These are phyloP conservation scores for Aspergillus uvarum DNA, from an alignment of 2,329 filamentous ascomycete genomes.

Conservation along the genomic window DNA sequence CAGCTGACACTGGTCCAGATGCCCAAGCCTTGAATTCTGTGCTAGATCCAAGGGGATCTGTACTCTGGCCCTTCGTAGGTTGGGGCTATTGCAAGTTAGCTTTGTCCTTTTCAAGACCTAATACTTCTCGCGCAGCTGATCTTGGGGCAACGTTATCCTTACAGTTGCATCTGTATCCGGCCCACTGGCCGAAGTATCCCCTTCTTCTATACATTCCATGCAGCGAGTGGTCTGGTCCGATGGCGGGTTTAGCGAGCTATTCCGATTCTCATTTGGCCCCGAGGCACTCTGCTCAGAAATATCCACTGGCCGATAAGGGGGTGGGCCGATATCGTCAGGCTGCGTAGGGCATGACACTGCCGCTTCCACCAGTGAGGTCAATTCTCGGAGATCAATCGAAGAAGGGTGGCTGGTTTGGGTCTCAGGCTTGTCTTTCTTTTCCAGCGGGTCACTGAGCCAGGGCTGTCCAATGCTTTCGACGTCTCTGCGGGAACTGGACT, in stretches of 20 bases:
- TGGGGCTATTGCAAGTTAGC: conserved; percentile 12
- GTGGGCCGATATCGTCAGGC: conserved; percentile 23
- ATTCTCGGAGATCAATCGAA: conserved; percentile 33
- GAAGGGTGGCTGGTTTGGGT: conserved; percentile 23
- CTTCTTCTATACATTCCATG: not conserved
- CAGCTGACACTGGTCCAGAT: conserved; percentile 11
- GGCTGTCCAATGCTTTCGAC: conserved; percentile 40
- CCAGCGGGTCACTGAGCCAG: conserved; percentile 34
- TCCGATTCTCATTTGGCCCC: not conserved
- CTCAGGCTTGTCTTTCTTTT: conserved; percentile 16
- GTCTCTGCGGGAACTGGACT: conserved; percentile 32
- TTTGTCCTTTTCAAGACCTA: not conserved
- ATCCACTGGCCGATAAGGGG: conserved; percentile 18
- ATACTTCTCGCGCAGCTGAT: not conserved
- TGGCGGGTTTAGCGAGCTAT: not conserved
- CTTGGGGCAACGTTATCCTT: not conserved
- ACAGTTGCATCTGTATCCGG: not conserved
- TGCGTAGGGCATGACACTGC: conserved; percentile 29
- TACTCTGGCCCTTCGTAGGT: not conserved
- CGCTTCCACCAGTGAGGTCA: conserved; percentile 35
- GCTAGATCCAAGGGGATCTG: not conserved
- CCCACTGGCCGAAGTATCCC: not conserved
- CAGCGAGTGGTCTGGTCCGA: not conserved
- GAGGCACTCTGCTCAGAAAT: not conserved
- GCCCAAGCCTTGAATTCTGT: conserved; percentile 2